Percentiles rank a stretch among this genome's conserved stretches.
phyloP scores from a whole-genome alignment of 2,329 filamentous ascomycete species.

The Fusarium sp. region DNA sequence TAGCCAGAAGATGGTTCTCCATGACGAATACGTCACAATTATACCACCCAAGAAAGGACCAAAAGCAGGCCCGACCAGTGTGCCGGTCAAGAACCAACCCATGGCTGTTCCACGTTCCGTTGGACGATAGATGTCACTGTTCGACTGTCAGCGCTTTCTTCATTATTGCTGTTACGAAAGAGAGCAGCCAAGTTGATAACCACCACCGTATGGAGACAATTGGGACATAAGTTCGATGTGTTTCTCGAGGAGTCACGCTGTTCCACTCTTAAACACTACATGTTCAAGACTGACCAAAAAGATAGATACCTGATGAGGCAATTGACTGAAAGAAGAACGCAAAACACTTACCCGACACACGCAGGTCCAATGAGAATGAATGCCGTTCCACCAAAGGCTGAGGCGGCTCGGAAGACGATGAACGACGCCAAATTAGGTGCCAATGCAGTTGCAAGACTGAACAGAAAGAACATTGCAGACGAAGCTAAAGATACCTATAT shows the following conservation, averaged over 20 bases:
- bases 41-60: conserved; percentile 80
- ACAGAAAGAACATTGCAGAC: conserved; percentile 72
- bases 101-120: conserved; percentile 78
- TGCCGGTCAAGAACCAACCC: conserved; percentile 79
- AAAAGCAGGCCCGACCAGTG: conserved; percentile 77
- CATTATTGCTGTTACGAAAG: neutral
- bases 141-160: conserved; percentile 21
- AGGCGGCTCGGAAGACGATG: conserved; percentile 79
- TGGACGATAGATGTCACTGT: conserved; percentile 70
- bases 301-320: neutral
- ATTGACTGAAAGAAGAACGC: neutral
- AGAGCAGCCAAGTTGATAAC: neutral
- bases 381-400: conserved; percentile 79
- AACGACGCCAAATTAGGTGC: conserved; percentile 78
- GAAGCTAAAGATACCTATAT: conserved; percentile 61
- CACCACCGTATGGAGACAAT: too few species aligned
- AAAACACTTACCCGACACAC: conserved; percentile 67
- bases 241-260: neutral
- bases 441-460: conserved; percentile 78
- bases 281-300: neutral
- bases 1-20: conserved; percentile 83
- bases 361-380: conserved; percentile 79
- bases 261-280: neutral
- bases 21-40: conserved; percentile 79
- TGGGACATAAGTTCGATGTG: neutral